A percentile compares a stretch with the other conserved stretches of the same genome.
These are phyloP conservation scores for Arctostaphylos glauca DNA, from an alignment of 148 eudicot genomes.

Conservation along the genomic window DNA sequence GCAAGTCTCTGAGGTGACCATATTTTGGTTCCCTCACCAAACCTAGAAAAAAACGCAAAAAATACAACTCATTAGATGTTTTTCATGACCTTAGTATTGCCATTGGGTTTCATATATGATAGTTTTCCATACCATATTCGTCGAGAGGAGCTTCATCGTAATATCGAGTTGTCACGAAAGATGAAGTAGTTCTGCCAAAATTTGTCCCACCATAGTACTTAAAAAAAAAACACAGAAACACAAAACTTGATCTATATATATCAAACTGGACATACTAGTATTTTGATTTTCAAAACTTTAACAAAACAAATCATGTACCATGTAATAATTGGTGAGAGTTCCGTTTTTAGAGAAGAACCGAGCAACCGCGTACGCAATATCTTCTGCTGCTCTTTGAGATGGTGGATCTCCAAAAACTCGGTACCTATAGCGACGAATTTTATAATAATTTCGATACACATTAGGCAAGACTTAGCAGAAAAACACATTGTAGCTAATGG, in stretches of 20 bases:
- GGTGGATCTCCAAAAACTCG: slow-evolving; percentile 83
- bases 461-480: not conserved
- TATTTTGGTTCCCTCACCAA: slow-evolving; percentile 75
- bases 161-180: slow-evolving; percentile 77
- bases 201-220: slow-evolving; percentile 95
- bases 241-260: too few relatives aligned
- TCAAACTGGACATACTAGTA: not conserved
- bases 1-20: slow-evolving; percentile 77
- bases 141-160: slow-evolving; percentile 96
- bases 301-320: slow-evolving; percentile 41
- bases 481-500: not conserved
- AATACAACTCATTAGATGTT: slow-evolving; percentile 2
- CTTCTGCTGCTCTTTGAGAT: slow-evolving; percentile 81
- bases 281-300: not conserved
- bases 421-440: slow-evolving; percentile 37
- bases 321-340: slow-evolving; percentile 73
- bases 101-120: not conserved
- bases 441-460: not conserved
- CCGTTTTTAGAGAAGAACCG: slow-evolving; percentile 80
- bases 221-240: not conserved
- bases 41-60: slow-evolving; percentile 25
- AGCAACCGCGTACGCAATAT: slow-evolving; percentile 64
- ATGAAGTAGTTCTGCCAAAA: slow-evolving; percentile 61
- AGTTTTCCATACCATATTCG: slow-evolving; percentile 57
- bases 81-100: not conserved